Conservation (phyloP, 1,284 basidiomycete genomes). For the Blastosporella zonata region DNA sequence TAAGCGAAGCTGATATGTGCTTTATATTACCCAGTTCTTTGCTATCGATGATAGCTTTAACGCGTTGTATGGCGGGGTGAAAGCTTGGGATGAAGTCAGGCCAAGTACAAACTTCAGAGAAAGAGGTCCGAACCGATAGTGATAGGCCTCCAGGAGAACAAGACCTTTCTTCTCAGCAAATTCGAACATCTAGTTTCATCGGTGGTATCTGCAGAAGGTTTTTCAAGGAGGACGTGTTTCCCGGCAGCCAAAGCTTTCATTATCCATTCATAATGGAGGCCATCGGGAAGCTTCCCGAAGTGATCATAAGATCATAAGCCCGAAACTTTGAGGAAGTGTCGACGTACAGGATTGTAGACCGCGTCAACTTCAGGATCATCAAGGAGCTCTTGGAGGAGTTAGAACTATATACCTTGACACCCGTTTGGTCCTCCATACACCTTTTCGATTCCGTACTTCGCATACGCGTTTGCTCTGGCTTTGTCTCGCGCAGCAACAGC, state of each 20-base stretch:
- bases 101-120: background rate
- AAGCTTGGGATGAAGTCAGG: constrained; percentile 40
- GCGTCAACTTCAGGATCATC: constrained; percentile 59
- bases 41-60: constrained; percentile 50
- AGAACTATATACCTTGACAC: constrained; percentile 60
- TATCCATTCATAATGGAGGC: constrained; percentile 75
- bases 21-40: constrained; percentile 50
- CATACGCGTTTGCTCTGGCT: constrained; percentile 47
- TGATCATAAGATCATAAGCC: background rate
- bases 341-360: constrained; percentile 58
- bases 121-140: constrained; percentile 51
- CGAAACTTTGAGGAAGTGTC: background rate
- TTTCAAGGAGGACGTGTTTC: constrained; percentile 74
- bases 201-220: constrained; percentile 59
- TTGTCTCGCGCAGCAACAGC: constrained; percentile 65
- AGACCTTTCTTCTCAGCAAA: constrained; percentile 50
- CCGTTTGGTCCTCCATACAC: constrained; percentile 47
- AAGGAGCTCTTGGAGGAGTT: constrained; percentile 45
- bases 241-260: constrained; percentile 68
- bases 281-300: constrained; percentile 44
- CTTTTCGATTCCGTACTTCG: constrained; percentile 52
- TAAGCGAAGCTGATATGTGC: constrained; percentile 34
- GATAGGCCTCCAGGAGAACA: constrained; percentile 63
- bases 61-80: constrained; percentile 55
- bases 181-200: constrained; percentile 60